Evolutionary conservation across 768 basidiomycete genomes (phyloP), one percentile per base, ranked within the genome.

Genomic region (Dacryopinax primogenitus): DNA sequence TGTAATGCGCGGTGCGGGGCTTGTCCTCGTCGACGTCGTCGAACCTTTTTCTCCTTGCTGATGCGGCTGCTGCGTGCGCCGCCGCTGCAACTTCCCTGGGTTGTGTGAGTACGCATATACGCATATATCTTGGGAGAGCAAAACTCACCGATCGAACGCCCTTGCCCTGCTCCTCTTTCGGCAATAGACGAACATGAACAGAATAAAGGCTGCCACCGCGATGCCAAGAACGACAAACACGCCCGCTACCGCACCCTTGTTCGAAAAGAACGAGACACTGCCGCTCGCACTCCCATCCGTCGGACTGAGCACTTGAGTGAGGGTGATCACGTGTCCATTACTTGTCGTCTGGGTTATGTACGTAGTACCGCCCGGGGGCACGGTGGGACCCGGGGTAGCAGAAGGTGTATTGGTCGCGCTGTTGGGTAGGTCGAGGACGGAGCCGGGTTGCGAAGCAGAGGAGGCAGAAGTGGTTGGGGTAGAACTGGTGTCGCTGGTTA

Each of bases 161-260:
- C 51, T 11, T 30, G 51, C 51, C 11, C 51, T 3, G 30, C 51
- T 58, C 4, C 51, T 13, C 51, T 30, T 58, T 30, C 51, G 26
- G 51, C 51, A 58, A 23, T 30, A 58, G 18, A 80, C 78, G 21
- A 80, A 69, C n/a, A 80, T 67, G 9, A 79, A 80, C 9, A 80
- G 73, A 7, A 78, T 68, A 26, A 85, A 67, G 0, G 77, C 78
- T 0, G 81, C 78, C 3, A 79, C 76, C 2, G 90, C 86, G 23
- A 91, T 71, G 6, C 92, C 94, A 18, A 86, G 80, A 12, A 79
- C 83, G 6, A 86, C 78, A 73, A 91, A 90, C n/a, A 85, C 82
- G 6, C 86, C 88, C 1, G 84, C 83, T 2, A 89, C 84, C 11
- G 84, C 85, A 1, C 84, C 83, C 32, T 78, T 83, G 71, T 90